Base-by-base conservation (phyloP, 2,329 filamentous ascomycete species). In the Cladosporium sp. region DNA sequence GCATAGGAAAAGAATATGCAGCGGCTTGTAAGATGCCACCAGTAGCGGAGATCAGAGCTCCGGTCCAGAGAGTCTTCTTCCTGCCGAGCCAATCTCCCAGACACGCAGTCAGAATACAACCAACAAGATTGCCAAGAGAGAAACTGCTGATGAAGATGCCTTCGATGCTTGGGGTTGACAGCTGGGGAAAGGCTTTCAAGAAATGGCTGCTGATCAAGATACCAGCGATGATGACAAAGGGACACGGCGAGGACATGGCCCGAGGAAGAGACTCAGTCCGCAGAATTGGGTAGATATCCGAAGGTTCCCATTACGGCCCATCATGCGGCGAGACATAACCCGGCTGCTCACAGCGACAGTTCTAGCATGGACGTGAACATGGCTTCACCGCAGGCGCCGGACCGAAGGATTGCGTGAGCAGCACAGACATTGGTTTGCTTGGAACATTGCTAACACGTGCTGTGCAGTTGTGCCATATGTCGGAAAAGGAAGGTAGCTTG, bases 51-150 rank as follows among this genome's bases (percentile, higher is more conserved):
- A 79, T 71, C 6, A 76, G 49, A 18, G 78, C 76, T 23, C 75
- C 79, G 11, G 74, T 67, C 66, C 81, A 79, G 67, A 81, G 80
- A 26, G 79, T 76, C 64, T 78, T 78, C 46, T 77, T 77, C 56
- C 81, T 79, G 58, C 81, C 81, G 26, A 81, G 76, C 8, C 73
- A 67, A 66, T 83, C 80, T 53, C 80, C 80, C 13, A 81, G 70
- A 66, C 78, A 77, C 7, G 65, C 65, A 13, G 61, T 36, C 13
- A 64, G 36, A 23, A 66, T 51, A 26, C 65, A 66, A 54, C 65
- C 65, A 18, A 66, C 26, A 21, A 66, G 65, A 36, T 66, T 66
- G 2, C 65, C 61, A 3, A 64, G 61, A 21, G 65, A 64, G 32
- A 66, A 66, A 18, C 63, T 66, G 61, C 61, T 64, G 18, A 61